These are phyloP conservation scores for Termitomyces sp. DNA, from an alignment of 768 basidiomycete species.

Conservation along the genomic window DNA sequence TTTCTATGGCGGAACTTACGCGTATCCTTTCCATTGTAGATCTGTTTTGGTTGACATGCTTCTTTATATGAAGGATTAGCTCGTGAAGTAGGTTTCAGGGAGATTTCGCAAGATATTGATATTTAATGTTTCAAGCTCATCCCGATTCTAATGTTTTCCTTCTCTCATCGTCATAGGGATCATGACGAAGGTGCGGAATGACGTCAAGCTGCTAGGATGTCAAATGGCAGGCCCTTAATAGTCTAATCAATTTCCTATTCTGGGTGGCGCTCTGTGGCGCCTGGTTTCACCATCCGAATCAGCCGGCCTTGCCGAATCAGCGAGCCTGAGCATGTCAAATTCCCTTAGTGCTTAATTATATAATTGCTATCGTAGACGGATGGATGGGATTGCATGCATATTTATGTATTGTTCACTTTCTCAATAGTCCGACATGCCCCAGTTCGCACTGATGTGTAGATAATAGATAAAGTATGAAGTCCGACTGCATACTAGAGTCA, in stretches of 20 bases:
- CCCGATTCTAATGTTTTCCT: background rate
- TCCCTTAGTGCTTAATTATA: background rate
- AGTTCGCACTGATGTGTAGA: background rate
- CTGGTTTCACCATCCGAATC: background rate
- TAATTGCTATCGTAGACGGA: too few species aligned
- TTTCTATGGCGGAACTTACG: background rate
- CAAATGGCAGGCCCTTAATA: background rate
- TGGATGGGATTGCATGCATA: too few species aligned
- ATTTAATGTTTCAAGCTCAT: background rate
- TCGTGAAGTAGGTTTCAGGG: background rate
- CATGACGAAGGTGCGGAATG: background rate
- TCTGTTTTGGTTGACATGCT: slow-evolving; percentile 3
- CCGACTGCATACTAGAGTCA: too few species aligned
- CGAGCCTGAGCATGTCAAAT: background rate
- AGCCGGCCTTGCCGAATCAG: background rate
- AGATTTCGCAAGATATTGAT: too few species aligned
- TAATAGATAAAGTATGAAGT: too few species aligned
- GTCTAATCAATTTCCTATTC: background rate
- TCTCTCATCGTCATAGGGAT: background rate
- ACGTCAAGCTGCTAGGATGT: background rate
- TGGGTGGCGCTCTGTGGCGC: background rate
- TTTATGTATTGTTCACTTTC: background rate
- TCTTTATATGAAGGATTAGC: background rate
- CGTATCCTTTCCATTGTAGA: slow-evolving; percentile 10
- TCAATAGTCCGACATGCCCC: background rate